Percentiles rank a stretch among this genome's conserved stretches.
Evolutionary conservation across 495 filamentous ascomycete genomes (phyloP).

Genomic region (Penicillium ochrochloron): DNA sequence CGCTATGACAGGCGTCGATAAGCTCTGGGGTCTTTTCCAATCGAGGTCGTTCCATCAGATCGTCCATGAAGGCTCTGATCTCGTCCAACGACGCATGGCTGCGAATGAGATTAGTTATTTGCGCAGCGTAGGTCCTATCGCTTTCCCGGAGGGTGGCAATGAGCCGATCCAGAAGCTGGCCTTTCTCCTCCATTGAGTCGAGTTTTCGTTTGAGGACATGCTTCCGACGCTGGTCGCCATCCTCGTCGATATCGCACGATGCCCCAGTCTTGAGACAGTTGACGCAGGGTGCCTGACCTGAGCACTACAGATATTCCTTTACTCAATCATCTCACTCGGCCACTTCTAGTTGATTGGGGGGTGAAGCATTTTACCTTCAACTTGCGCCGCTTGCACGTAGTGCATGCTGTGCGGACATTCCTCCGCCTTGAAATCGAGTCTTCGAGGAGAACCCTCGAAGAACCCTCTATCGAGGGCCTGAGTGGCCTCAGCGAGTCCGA

Average conservation of each 20-base stretch:
- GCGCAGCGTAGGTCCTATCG: constrained; percentile 23
- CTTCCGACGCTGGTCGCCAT: constrained; percentile 41
- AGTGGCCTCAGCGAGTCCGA: neutral
- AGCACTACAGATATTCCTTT: constrained; percentile 31
- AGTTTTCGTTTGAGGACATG: constrained; percentile 42
- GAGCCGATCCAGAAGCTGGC: constrained; percentile 34
- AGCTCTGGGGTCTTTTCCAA: constrained; percentile 34
- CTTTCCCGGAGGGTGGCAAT: constrained; percentile 35
- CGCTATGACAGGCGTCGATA: constrained; percentile 14
- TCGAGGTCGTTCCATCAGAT: constrained; percentile 29
- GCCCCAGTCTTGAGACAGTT: constrained; percentile 37
- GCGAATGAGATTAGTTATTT: constrained; percentile 42
- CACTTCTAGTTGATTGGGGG: neutral
- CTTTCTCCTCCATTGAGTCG: constrained; percentile 37
- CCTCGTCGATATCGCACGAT: constrained; percentile 39
- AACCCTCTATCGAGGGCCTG: neutral
- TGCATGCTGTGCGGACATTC: constrained; percentile 4
- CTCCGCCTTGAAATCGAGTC: neutral
- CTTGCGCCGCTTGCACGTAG: constrained; percentile 1
- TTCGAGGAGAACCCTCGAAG: neutral
- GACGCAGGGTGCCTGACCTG: constrained; percentile 36
- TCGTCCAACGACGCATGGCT: constrained; percentile 39
- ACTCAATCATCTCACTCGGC: neutral
- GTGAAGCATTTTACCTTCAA: neutral
- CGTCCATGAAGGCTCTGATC: constrained; percentile 37